Evolutionary conservation across 768 basidiomycete species (phyloP).

Genomic region (Sporobolomyces phaffii): DNA sequence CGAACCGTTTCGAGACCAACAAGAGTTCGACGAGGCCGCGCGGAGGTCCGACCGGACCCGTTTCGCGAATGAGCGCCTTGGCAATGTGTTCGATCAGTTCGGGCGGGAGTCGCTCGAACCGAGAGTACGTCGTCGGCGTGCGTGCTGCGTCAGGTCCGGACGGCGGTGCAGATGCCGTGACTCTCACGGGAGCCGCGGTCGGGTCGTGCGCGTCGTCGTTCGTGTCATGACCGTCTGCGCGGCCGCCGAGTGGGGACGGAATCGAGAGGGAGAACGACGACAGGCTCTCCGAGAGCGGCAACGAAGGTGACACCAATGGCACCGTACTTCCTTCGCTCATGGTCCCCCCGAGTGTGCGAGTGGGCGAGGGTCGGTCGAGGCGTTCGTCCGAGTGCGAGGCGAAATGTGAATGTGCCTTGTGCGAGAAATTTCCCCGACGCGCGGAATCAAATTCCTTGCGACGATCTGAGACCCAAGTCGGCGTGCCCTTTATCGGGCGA

Average conservation of each 20-base stretch:
- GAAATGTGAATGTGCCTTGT: too few species aligned
- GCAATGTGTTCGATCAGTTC: constrained; percentile 60
- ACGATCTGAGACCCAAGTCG: too few species aligned
- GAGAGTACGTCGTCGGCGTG: constrained; percentile 41
- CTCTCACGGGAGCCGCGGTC: too few species aligned
- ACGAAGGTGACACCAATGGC: background rate
- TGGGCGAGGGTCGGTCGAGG: too few species aligned
- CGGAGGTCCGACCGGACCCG: constrained; percentile 49
- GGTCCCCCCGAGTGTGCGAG: background rate
- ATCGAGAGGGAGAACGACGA: background rate
- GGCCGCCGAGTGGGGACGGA: background rate
- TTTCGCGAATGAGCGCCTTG: constrained; percentile 47
- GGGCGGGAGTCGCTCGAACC: constrained; percentile 53
- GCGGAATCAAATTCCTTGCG: too few species aligned
- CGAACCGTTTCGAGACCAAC: constrained; percentile 43
- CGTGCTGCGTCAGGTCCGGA: background rate
- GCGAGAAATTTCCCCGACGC: too few species aligned
- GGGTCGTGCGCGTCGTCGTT: too few species aligned
- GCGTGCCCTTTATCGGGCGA: too few species aligned
- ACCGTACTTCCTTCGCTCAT: background rate
- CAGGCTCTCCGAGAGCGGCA: background rate
- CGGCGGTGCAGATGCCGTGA: background rate
- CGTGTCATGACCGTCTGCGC: too few species aligned
- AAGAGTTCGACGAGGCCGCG: constrained; percentile 50
- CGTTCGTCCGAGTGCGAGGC: too few species aligned